Percentiles rank a stretch among this genome's conserved stretches.
Evolutionary conservation across 768 basidiomycete genomes (phyloP).

Genomic region (Russula brevipes): DNA sequence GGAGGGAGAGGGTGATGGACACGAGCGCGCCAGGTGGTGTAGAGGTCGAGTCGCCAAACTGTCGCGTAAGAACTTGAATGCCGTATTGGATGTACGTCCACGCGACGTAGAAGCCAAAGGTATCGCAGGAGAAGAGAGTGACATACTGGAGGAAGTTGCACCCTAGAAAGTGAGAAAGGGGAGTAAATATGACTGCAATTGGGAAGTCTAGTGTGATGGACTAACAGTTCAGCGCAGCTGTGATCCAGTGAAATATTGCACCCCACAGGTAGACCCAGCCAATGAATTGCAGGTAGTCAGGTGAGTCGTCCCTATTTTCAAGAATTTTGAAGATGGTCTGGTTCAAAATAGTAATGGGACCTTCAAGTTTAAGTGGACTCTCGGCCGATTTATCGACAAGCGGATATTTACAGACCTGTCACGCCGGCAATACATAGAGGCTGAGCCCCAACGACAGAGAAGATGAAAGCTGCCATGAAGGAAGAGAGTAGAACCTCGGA

Average conservation of each 20-base stretch:
- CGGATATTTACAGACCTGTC: slow-evolving; percentile 48
- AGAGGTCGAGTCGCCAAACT: slow-evolving; percentile 42
- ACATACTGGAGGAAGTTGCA: slow-evolving; percentile 84
- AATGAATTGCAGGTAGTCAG: slow-evolving; percentile 78
- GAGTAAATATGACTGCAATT: slow-evolving; percentile 24
- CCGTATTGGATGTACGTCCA: slow-evolving; percentile 91
- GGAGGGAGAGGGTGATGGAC: slow-evolving; percentile 64
- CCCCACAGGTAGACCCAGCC: slow-evolving; percentile 94
- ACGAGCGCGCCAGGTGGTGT: slow-evolving; percentile 50
- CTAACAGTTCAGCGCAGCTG: slow-evolving; percentile 70
- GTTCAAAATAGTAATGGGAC: slow-evolving; percentile 91
- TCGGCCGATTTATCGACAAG: neutral
- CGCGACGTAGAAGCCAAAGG: slow-evolving; percentile 89
- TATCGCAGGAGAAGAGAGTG: slow-evolving; percentile 86
- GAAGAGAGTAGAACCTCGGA: slow-evolving; percentile 77
- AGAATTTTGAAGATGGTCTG: slow-evolving; percentile 83
- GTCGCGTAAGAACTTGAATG: slow-evolving; percentile 74
- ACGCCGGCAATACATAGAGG: slow-evolving; percentile 91
- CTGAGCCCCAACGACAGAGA: slow-evolving; percentile 84
- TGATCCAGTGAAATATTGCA: slow-evolving; percentile 79
- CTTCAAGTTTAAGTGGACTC: slow-evolving; percentile 32
- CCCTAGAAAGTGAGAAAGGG: slow-evolving; percentile 38
- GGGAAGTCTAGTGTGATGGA: neutral
- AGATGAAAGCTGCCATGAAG: slow-evolving; percentile 86
- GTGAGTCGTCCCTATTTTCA: slow-evolving; percentile 48